These are phyloP conservation scores for Calocybe gangraenosa DNA, from an alignment of 768 basidiomycete species.

Conservation along the genomic window DNA sequence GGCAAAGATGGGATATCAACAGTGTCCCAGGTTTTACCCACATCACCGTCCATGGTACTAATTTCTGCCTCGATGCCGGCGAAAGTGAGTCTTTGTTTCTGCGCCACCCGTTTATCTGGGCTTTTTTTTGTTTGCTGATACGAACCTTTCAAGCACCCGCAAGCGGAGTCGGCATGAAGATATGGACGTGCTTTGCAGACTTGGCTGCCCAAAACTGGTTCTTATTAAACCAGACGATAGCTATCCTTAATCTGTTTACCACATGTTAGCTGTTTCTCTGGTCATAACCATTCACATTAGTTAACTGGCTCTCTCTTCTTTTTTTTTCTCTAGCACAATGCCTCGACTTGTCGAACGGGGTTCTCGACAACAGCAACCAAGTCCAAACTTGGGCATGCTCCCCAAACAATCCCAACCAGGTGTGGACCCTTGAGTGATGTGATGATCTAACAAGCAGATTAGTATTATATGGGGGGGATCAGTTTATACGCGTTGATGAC, in stretches of 20 bases:
- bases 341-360: conserved; percentile 1
- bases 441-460: too few relatives aligned
- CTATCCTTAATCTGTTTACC: too few relatives aligned
- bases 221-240: conserved; percentile 24
- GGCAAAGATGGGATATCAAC: conserved; percentile 26
- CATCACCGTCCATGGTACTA: conserved; percentile 24
- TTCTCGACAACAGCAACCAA: neutral
- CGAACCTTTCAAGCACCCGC: conserved; percentile 18
- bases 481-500: too few relatives aligned
- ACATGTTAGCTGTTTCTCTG: too few relatives aligned
- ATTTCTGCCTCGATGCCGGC: conserved; percentile 31
- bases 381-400: conserved; percentile 2
- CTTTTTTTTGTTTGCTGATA: neutral
- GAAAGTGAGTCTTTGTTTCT: conserved; percentile 17
- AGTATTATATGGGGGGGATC: too few relatives aligned
- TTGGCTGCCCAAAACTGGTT: conserved; percentile 30
- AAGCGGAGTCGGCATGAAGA: conserved; percentile 28
- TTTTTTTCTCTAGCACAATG: neutral
- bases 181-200: conserved; percentile 30
- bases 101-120: too few relatives aligned
- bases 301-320: too few relatives aligned
- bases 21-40: conserved; percentile 22
- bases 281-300: too few relatives aligned
- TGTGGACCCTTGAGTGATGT: neutral
- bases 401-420: neutral